phyloP scores from a whole-genome alignment of 139 green algal genomes.

The Limnomonas spitsbergensis region DNA sequence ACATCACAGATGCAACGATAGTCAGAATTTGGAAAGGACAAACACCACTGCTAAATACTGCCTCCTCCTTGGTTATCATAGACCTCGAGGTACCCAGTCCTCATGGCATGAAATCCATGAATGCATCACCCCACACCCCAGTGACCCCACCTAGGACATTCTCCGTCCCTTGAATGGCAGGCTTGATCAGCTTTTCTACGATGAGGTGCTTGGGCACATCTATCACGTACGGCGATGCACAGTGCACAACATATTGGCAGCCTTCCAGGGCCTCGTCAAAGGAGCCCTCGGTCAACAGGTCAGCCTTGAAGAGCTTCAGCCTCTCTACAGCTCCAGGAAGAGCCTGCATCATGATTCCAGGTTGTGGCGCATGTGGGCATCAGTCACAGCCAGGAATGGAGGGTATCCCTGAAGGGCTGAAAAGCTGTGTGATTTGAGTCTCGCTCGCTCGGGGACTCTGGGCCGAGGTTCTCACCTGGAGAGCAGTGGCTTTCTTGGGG shows the following conservation, averaged over 20 bases:
- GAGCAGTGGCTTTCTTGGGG: background rate
- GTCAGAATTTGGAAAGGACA: no score
- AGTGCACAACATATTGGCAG: constrained; percentile 60
- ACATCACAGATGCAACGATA: background rate
- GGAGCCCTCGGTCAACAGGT: constrained; percentile 31
- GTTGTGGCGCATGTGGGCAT: no score
- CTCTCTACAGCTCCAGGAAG: constrained; percentile 45
- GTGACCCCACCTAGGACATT: constrained; percentile 55
- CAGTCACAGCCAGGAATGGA: no score
- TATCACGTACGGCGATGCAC: constrained; percentile 44
- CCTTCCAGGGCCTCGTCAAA: constrained; percentile 43
- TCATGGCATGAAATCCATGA: no score
- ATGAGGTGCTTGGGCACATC: background rate
- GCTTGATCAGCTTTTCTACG: constrained; percentile 15
- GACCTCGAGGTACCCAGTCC: no score
- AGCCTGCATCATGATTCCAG: constrained; percentile 22
- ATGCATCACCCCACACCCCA: no score
- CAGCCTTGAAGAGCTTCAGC: constrained; percentile 49
- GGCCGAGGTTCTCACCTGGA: background rate
- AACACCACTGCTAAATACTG: no score
- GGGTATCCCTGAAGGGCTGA: no score
- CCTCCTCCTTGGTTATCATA: no score
- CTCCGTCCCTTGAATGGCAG: constrained; percentile 49
- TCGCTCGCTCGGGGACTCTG: no score
- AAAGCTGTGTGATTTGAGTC: no score